These are phyloP conservation scores for Neofusicoccum sp. DNA, from an alignment of 2,329 filamentous ascomycete species.

Conservation along the genomic window DNA sequence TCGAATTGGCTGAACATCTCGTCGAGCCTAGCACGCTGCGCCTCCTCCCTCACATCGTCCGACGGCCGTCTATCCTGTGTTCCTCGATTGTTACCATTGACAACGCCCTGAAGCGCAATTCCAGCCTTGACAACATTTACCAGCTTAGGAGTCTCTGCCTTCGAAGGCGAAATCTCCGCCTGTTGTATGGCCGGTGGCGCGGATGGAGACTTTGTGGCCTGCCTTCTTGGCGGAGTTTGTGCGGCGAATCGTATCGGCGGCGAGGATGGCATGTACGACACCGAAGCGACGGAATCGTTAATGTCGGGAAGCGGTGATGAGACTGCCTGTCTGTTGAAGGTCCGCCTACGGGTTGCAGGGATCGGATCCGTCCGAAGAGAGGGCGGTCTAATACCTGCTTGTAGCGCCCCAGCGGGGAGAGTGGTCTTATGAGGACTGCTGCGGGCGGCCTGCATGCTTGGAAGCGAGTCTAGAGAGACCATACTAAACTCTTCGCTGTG, in stretches of 20 bases:
- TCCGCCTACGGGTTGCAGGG: not conserved
- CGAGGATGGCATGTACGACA: conserved; percentile 21
- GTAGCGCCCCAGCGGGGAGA: not conserved
- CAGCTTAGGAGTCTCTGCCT: conserved; percentile 21
- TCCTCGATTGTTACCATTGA: conserved; percentile 31
- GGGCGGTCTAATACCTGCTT: not conserved
- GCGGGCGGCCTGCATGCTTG: conserved; percentile 28
- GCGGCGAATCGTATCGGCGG: conserved; percentile 25
- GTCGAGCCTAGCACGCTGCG: conserved; percentile 27
- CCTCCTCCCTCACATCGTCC: conserved; percentile 25
- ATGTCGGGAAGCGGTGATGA: conserved; percentile 6
- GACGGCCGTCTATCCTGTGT: conserved; percentile 21
- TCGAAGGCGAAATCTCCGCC: conserved; percentile 19
- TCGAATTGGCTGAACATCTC: conserved; percentile 41
- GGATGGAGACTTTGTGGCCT: conserved; percentile 25
- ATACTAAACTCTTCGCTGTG: conserved; percentile 53
- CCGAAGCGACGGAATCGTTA: conserved; percentile 10
- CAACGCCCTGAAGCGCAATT: conserved; percentile 37
- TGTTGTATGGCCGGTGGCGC: conserved; percentile 31
- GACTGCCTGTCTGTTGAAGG: not conserved
- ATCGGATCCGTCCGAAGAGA: conserved; percentile 10
- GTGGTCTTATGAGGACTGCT: conserved; percentile 25
- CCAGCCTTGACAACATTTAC: conserved; percentile 38
- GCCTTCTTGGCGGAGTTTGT: conserved; percentile 30
- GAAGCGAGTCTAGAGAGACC: conserved; percentile 49